phyloP scores from a whole-genome alignment of 176 grass and related monocot species.

The Triticum turgidum region DNA sequence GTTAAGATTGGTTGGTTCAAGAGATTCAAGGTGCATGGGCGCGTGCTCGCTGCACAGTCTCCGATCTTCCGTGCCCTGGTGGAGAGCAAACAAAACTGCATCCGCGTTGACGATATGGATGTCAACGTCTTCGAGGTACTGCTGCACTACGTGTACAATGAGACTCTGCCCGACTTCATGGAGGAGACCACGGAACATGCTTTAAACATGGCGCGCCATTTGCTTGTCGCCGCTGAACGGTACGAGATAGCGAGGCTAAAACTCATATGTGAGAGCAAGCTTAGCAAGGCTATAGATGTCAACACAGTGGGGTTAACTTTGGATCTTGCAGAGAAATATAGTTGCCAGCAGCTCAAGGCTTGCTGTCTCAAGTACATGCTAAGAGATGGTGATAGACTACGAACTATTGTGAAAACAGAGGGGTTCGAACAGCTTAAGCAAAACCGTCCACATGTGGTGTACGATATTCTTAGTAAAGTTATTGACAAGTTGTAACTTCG shows the following conservation, averaged over 20 bases:
- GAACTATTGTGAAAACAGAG: not conserved
- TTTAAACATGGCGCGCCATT: conserved; percentile 20
- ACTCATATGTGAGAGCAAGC: conserved; percentile 27
- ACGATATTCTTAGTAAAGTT: not conserved
- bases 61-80: not conserved
- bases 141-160: conserved; percentile 35
- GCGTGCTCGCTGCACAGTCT: conserved; percentile 1
- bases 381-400: not conserved
- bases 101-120: conserved; percentile 1
- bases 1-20: not conserved
- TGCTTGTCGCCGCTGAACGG: conserved; percentile 25
- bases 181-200: not conserved
- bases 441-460: not conserved
- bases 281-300: not conserved
- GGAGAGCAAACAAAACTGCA: not conserved
- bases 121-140: conserved; percentile 21
- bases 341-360: not conserved
- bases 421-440: not conserved
- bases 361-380: not conserved
- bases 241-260: conserved; percentile 35
- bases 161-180: conserved; percentile 10
- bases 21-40: not conserved
- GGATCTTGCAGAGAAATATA: conserved; percentile 35
- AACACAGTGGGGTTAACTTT: conserved; percentile 28
- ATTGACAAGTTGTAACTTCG: not conserved